These are phyloP conservation scores for Echinochloa phyllopogon DNA, from an alignment of 176 grass and related monocot species.

Conservation along the genomic window DNA sequence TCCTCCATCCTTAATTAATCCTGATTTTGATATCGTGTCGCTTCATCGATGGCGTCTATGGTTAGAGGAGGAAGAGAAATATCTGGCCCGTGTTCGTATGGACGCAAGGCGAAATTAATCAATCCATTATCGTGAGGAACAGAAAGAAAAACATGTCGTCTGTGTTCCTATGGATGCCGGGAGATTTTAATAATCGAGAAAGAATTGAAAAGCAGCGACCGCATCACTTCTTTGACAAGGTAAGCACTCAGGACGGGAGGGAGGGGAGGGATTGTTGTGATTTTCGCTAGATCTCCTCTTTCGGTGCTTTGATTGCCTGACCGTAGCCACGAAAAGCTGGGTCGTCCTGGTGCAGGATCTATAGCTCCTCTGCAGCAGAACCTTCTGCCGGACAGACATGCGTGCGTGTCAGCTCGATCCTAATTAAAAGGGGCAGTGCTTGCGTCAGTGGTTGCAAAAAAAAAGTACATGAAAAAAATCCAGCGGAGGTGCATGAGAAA, in stretches of 20 bases:
- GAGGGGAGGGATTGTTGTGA: not conserved
- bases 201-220: not conserved
- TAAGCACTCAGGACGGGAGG: not conserved
- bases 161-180: not conserved
- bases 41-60: not conserved
- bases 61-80: not conserved
- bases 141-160: not conserved
- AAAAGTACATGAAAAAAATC: too few relatives aligned
- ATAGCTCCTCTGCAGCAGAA: not conserved
- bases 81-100: not conserved
- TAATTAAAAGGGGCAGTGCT: too few relatives aligned
- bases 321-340: not conserved
- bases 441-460: too few relatives aligned
- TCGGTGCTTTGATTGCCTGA: not conserved
- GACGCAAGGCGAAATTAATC: not conserved
- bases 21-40: not conserved
- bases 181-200: not conserved
- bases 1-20: not conserved
- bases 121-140: not conserved
- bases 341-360: not conserved
- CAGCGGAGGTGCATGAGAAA: too few relatives aligned
- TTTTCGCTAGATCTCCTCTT: slow-evolving; percentile 13
- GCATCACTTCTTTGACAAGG: slow-evolving; percentile 23
- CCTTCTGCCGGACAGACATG: not conserved
- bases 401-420: not conserved